Percentiles rank a stretch among this genome's conserved stretches.
Conservation (phyloP, 768 basidiomycete species). For the Serendipita sp. region DNA sequence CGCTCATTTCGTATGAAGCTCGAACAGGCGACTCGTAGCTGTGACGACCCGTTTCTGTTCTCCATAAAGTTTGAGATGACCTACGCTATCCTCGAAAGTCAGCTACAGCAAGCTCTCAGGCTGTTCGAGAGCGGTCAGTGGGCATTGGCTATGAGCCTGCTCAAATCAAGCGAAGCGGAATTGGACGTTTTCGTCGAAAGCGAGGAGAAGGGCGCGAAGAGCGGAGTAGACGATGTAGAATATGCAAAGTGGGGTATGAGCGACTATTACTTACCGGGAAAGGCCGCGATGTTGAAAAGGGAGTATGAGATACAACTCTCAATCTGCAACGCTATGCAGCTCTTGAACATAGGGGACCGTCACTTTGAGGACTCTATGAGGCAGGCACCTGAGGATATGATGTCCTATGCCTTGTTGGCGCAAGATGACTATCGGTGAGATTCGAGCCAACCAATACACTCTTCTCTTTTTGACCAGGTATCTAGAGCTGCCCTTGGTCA, state of each 20-base stretch:
- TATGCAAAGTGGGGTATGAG: neutral
- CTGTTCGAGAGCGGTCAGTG: neutral
- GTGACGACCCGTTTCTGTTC: neutral
- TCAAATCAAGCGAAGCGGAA: neutral
- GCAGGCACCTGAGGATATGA: neutral
- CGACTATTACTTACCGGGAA: neutral
- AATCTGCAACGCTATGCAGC: neutral
- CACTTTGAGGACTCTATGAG: neutral
- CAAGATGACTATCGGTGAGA: neutral
- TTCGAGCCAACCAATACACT: neutral
- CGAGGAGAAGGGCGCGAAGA: neutral
- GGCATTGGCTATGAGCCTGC: slow-evolving; percentile 2
- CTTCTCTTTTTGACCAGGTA: neutral
- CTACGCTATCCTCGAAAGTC: neutral
- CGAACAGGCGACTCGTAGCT: no score
- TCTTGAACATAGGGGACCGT: neutral
- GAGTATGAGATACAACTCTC: neutral
- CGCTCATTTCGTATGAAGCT: no score
- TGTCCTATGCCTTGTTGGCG: neutral
- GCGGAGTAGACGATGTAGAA: neutral
- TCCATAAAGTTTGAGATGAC: neutral
- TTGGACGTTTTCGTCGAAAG: neutral
- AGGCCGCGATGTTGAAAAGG: neutral
- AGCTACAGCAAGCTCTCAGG: neutral
- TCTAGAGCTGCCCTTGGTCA: neutral